These are phyloP conservation scores for Solanum ahanhuiri DNA, from an alignment of 257 asterid genomes.

Conservation along the genomic window DNA sequence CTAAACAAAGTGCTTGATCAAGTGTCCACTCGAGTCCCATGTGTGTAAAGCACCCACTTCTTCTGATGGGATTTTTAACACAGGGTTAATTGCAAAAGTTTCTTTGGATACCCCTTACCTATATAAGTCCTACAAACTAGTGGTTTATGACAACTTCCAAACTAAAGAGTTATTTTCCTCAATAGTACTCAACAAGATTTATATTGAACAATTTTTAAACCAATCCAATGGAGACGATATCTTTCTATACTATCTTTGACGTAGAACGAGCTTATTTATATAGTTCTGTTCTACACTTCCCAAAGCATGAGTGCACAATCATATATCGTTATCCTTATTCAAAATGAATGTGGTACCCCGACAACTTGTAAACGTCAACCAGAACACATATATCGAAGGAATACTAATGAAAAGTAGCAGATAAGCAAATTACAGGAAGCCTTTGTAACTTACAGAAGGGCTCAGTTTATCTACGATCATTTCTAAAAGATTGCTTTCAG, in stretches of 20 bases:
- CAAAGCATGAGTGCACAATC: not conserved
- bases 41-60: not conserved
- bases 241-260: not conserved
- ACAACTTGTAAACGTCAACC: not conserved
- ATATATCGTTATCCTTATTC: not conserved
- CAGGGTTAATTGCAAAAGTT: not conserved
- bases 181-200: not conserved
- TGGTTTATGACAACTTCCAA: not conserved
- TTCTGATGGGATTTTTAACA: not conserved
- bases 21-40: not conserved
- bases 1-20: not conserved
- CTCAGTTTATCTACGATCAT: conserved; percentile 91
- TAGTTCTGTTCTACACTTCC: not conserved
- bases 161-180: not conserved
- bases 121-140: not conserved
- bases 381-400: not conserved
- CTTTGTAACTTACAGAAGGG: conserved; percentile 43
- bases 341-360: not conserved
- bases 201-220: not conserved
- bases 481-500: conserved; percentile 85
- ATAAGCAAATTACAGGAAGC: not conserved
- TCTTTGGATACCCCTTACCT: not conserved
- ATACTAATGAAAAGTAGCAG: not conserved
- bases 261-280: not conserved
- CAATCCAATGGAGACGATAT: not conserved